These are phyloP conservation scores for Aspergillus saccharolyticus DNA, from an alignment of 495 filamentous ascomycete genomes.

Conservation along the genomic window DNA sequence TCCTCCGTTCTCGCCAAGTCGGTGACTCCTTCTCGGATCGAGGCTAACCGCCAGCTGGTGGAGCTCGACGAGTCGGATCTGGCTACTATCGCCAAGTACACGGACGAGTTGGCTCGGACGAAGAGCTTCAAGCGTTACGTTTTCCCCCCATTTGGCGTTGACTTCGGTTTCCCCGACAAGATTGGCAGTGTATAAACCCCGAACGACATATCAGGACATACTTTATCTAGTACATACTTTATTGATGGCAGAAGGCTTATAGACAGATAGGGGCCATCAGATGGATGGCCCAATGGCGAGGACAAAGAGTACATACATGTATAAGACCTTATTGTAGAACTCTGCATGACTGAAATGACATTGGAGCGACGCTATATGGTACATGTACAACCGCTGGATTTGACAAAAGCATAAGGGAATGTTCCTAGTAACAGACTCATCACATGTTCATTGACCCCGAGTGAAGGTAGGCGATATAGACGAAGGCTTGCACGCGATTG, in stretches of 20 bases:
- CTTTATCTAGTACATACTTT: not conserved
- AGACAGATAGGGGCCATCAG: not conserved
- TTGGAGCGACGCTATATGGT: not conserved
- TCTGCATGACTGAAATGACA: not conserved
- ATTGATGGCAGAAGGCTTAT: constrained; percentile 3
- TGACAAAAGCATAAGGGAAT: not conserved
- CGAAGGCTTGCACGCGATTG: too few relatives aligned
- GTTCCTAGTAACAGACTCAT: not conserved
- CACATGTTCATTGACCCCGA: too few relatives aligned
- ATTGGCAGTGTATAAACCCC: not conserved
- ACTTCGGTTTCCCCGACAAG: constrained; percentile 78
- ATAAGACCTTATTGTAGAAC: not conserved
- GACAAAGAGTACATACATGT: not conserved
- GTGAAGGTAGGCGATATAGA: too few relatives aligned
- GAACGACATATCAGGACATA: too few relatives aligned
- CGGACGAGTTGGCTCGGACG: constrained; percentile 50
- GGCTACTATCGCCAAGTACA: constrained; percentile 58
- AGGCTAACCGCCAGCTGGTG: constrained; percentile 65
- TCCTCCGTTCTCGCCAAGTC: constrained; percentile 77
- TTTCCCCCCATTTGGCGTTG: constrained; percentile 71
- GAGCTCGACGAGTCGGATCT: constrained; percentile 62
- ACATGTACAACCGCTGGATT: not conserved
- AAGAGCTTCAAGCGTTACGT: constrained; percentile 66
- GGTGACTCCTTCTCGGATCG: constrained; percentile 67
- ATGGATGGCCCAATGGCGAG: not conserved